A percentile compares a stretch with the other conserved stretches of the same genome.
Evolutionary conservation across 495 filamentous ascomycete genomes (phyloP).

Genomic region (Trichoderma parareesei): DNA sequence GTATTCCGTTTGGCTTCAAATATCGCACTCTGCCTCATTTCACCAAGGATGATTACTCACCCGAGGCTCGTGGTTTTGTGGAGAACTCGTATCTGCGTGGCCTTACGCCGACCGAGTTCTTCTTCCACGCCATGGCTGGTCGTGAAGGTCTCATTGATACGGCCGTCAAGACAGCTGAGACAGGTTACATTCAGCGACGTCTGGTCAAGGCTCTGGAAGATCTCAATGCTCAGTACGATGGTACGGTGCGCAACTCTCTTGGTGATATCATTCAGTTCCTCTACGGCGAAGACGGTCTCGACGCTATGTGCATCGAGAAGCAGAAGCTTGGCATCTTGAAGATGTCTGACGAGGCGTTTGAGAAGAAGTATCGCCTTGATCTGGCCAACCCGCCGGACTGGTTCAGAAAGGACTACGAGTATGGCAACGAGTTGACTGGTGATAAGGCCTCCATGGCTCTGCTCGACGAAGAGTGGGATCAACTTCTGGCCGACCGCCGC

Average conservation of each 20-base stretch:
- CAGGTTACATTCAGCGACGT: conserved; percentile 97
- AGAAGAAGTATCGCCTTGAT: conserved; percentile 78
- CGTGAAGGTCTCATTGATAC: conserved; percentile 99
- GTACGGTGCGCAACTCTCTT: conserved; percentile 92
- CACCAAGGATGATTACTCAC: conserved; percentile 97
- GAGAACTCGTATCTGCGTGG: conserved; percentile 98
- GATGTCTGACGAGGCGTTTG: conserved; percentile 63
- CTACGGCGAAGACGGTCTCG: conserved; percentile 94
- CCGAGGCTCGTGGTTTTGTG: conserved; percentile 93
- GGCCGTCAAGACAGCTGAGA: conserved; percentile 98
- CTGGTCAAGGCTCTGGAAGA: conserved; percentile 97
- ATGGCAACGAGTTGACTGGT: conserved; percentile 77
- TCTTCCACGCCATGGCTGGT: conserved; percentile 99
- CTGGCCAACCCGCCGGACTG: conserved; percentile 30
- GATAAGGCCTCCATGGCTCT: conserved; percentile 76
- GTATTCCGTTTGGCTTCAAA: conserved; percentile 99
- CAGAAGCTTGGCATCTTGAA: conserved; percentile 81
- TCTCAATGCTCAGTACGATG: conserved; percentile 95
- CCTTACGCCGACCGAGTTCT: conserved; percentile 92
- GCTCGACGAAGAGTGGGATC: conserved; percentile 83
- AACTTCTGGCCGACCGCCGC: conserved; percentile 61
- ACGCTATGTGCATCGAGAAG: conserved; percentile 83
- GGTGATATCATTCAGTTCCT: conserved; percentile 96
- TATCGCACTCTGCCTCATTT: conserved; percentile 96
- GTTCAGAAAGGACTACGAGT: conserved; percentile 40